Conservation (phyloP, 768 basidiomycete genomes). For the Leucocoprinus leucothites region DNA sequence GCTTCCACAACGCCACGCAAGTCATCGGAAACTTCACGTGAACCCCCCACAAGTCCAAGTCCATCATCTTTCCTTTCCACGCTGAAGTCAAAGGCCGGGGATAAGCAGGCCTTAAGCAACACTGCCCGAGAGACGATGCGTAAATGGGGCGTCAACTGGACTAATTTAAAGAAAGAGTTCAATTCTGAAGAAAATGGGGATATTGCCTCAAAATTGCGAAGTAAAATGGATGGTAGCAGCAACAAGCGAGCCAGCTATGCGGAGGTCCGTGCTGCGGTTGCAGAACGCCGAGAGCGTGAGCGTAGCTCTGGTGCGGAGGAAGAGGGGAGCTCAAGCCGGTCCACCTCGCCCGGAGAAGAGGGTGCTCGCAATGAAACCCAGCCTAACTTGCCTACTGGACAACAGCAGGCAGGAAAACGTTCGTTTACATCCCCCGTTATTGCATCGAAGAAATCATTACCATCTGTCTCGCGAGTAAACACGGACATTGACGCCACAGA, state of each 20-base stretch:
- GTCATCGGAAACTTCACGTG: conserved; percentile 25
- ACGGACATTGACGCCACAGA: conserved; percentile 31
- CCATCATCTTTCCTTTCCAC: conserved; percentile 73
- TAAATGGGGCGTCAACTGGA: conserved; percentile 90
- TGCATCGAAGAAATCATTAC: conserved; percentile 26
- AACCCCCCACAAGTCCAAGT: conserved; percentile 27
- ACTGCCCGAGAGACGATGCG: conserved; percentile 87
- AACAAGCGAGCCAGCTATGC: conserved; percentile 57
- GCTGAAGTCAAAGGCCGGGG: conserved; percentile 70
- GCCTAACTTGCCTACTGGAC: conserved; percentile 12
- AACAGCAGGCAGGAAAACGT: conserved; percentile 14
- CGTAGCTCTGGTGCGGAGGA: conserved; percentile 12
- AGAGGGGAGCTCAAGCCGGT: conserved; percentile 11
- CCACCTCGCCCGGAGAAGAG: conserved; percentile 18
- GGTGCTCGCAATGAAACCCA: background rate
- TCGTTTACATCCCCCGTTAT: conserved; percentile 16
- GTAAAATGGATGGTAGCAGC: background rate
- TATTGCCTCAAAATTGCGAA: conserved; percentile 19
- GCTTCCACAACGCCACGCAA: conserved; percentile 32
- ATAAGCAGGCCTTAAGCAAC: conserved; percentile 84
- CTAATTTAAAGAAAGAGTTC: conserved; percentile 55
- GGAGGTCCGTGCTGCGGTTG: conserved; percentile 74
- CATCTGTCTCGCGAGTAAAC: conserved; percentile 32
- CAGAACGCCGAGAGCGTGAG: conserved; percentile 52
- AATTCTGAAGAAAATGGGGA: conserved; percentile 27